phyloP scores from a whole-genome alignment of 768 basidiomycete species.

The Phylloporus sp. region DNA sequence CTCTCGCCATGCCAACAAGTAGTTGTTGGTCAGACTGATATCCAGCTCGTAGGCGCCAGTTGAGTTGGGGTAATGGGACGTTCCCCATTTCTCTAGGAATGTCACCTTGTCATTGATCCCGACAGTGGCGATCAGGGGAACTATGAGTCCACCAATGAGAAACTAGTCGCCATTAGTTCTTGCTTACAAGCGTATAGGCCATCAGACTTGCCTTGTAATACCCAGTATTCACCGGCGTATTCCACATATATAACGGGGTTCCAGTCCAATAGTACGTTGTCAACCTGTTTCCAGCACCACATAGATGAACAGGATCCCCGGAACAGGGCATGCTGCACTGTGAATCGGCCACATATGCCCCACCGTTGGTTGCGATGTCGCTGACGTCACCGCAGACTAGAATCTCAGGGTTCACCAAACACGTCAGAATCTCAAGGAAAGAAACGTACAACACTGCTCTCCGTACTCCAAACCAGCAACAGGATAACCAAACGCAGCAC shows the following conservation, averaged over 20 bases:
- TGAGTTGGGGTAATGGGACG: conserved; percentile 56
- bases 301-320: conserved; percentile 66
- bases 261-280: conserved; percentile 54
- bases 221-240: conserved; percentile 61
- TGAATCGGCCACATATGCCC: conserved; percentile 30
- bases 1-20: no score
- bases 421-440: background rate
- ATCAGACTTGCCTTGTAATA: conserved; percentile 57
- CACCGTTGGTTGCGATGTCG: conserved; percentile 42
- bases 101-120: conserved; percentile 80
- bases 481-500: conserved; percentile 66
- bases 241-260: conserved; percentile 52
- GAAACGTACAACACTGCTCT: conserved; percentile 65
- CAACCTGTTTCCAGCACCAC: conserved; percentile 56
- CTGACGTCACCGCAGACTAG: no score
- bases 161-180: conserved; percentile 28
- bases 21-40: conserved; percentile 46
- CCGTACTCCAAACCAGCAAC: conserved; percentile 69
- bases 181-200: background rate
- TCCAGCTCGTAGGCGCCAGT: conserved; percentile 82
- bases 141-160: conserved; percentile 55
- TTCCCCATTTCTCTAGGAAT: conserved; percentile 67
- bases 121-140: conserved; percentile 70
- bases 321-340: conserved; percentile 54
- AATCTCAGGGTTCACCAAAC: conserved; percentile 37